phyloP scores from a whole-genome alignment of 768 basidiomycete genomes.

The Collybiopsis luxurians region DNA sequence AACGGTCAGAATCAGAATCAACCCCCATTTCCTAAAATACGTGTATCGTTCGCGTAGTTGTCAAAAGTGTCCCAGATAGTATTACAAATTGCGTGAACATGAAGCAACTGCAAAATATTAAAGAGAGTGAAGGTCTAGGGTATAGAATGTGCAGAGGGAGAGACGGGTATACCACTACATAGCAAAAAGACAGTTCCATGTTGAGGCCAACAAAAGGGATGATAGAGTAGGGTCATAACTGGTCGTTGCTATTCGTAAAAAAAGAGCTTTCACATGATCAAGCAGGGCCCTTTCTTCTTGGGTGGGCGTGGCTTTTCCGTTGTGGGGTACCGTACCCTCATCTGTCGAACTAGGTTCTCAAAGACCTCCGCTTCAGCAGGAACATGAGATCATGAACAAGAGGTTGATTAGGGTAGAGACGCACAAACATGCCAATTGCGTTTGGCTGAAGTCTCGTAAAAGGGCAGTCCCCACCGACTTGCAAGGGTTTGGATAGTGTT shows the following conservation, averaged over 20 bases:
- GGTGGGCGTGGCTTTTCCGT: constrained; percentile 37
- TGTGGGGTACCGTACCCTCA: constrained; percentile 62
- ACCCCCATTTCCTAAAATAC: background rate
- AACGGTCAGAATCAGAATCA: constrained; percentile 29
- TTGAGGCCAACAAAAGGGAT: background rate
- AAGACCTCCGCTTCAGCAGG: constrained; percentile 54
- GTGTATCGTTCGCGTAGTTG: background rate
- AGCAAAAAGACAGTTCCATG: too few relatives aligned
- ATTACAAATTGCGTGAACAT: too few relatives aligned
- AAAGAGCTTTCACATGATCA: constrained; percentile 33
- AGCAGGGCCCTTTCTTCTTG: constrained; percentile 19
- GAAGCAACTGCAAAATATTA: too few relatives aligned
- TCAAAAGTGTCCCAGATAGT: too few relatives aligned
- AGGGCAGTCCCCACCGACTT: constrained; percentile 65
- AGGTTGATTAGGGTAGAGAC: background rate
- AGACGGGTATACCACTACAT: too few relatives aligned
- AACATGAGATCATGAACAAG: background rate
- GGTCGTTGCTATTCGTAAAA: constrained; percentile 1
- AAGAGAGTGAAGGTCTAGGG: too few relatives aligned
- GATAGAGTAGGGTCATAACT: background rate
- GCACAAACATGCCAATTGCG: constrained; percentile 69
- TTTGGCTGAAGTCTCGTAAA: constrained; percentile 89
- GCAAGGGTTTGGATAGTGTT: constrained; percentile 63
- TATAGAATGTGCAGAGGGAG: too few relatives aligned
- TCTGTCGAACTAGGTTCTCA: constrained; percentile 71